Evolutionary conservation across 345 rosid species (phyloP), one percentile per base, ranked within the genome.

Genomic region (Pelargonium nanum): DNA sequence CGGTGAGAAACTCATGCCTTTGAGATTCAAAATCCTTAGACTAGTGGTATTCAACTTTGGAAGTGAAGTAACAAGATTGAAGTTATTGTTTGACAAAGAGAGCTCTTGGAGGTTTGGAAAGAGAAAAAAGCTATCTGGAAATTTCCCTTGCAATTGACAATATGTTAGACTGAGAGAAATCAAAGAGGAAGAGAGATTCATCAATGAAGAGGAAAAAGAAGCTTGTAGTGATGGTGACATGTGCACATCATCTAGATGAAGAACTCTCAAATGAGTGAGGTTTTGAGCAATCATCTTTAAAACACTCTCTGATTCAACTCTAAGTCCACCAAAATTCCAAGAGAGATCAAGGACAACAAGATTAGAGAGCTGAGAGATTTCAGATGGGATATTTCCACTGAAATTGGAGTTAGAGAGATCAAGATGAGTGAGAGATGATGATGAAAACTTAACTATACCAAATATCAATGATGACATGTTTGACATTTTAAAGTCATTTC

Each of bases 131-230:
- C 48, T 40, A 40, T 2, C 48, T 2, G 75, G 73, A 9, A 77
- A 59, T 0, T 28, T 32, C 1, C 72, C 70, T n/a, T 2, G 21
- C 22, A 69, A 22, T 1, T 0, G 0, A 23, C 61, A 59, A 1
- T 0, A 0, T 0, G 0, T 0, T 4, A 73, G 66, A 40, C 32
- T 10, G 6, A 77, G 61, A 22, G 8, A 2, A 7, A 21, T 17
- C 23, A 72, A 0, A 23, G 74, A 53, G 24, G 59, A 28, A 24
- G 70, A 63, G 6, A 66, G 2, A 28, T 66, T 72, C 26, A 50
- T 2, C 10, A 63, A 56, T n/a, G 65, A 61, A 17, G 48, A 40
- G 16, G n/a, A n/a, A n/a, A n/a, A n/a, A 54, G n/a, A 4, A 16
- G 58, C 28, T n/a, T 1, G 6, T 22, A 51, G 26, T 0, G 55